Evolutionary conservation across 108 stramenopile species (phyloP).

Genomic region (Cyclotella cryptica): DNA sequence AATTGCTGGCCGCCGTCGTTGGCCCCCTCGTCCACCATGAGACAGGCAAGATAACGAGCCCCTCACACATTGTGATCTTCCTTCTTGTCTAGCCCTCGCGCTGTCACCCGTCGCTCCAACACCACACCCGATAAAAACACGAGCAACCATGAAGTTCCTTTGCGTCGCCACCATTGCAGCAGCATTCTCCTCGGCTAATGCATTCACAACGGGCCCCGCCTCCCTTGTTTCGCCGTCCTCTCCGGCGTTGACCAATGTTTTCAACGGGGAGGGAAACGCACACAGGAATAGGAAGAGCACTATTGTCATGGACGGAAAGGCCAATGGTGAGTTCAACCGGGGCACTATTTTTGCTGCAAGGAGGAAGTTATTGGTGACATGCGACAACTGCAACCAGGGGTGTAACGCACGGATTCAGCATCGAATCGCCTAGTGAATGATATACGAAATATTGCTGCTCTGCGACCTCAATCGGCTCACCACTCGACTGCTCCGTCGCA

Average conservation of each 20-base stretch:
- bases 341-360: background rate
- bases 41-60: too few species aligned
- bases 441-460: too few species aligned
- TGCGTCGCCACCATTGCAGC: conserved; percentile 71
- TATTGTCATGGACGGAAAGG: conserved; percentile 93
- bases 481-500: background rate
- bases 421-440: too few species aligned
- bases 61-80: too few species aligned
- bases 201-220: conserved; percentile 64
- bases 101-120: background rate
- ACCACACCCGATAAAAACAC: conserved; percentile 1
- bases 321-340: conserved; percentile 70
- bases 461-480: background rate
- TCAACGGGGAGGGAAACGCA: conserved; percentile 48
- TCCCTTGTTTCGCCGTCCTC: conserved; percentile 37
- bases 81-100: too few species aligned
- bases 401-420: too few species aligned
- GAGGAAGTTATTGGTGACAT: too few species aligned
- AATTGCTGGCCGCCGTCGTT: too few species aligned
- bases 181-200: conserved; percentile 49
- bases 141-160: conserved; percentile 75
- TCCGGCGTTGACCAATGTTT: conserved; percentile 50
- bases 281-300: conserved; percentile 79
- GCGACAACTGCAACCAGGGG: too few species aligned
- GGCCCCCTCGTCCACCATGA: too few species aligned